Evolutionary conservation across 805 yeast species (phyloP).

Genomic region (Lipomyces starkeyi): DNA sequence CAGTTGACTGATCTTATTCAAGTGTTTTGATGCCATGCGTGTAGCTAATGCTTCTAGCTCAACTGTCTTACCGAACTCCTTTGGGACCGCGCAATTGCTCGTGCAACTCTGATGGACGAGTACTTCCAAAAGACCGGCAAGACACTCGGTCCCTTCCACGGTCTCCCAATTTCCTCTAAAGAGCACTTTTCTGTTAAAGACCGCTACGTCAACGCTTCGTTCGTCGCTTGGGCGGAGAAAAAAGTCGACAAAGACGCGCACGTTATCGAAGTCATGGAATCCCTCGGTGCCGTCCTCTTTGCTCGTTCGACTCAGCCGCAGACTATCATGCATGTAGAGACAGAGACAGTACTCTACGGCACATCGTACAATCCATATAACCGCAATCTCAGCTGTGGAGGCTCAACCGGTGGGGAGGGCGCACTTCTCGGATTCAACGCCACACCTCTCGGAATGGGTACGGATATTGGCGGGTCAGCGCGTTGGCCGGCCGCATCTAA

Average conservation of each 20-base stretch:
- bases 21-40: background rate
- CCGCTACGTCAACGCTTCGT: slow-evolving; percentile 63
- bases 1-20: background rate
- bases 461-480: slow-evolving; percentile 76
- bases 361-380: slow-evolving; percentile 65
- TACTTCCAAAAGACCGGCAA: slow-evolving; percentile 56
- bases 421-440: slow-evolving; percentile 64
- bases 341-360: slow-evolving; percentile 65
- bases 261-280: slow-evolving; percentile 55
- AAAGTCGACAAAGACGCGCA: slow-evolving; percentile 55
- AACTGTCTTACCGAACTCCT: slow-evolving; percentile 57
- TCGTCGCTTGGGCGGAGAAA: slow-evolving; percentile 58
- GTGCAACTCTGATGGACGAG: slow-evolving; percentile 58
- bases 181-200: slow-evolving; percentile 66
- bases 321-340: slow-evolving; percentile 70
- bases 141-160: slow-evolving; percentile 70
- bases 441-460: slow-evolving; percentile 67
- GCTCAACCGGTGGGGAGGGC: slow-evolving; percentile 79
- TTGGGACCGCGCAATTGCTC: slow-evolving; percentile 54
- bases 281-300: slow-evolving; percentile 65
- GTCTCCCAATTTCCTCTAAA: slow-evolving; percentile 70
- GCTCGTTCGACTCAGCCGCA: slow-evolving; percentile 74
- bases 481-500: slow-evolving; percentile 71
- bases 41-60: slow-evolving; percentile 16
- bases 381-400: slow-evolving; percentile 65